Evolutionary conservation across 2,329 filamentous ascomycete genomes (phyloP).

Genomic region (Emmonsiellopsis sp.): DNA sequence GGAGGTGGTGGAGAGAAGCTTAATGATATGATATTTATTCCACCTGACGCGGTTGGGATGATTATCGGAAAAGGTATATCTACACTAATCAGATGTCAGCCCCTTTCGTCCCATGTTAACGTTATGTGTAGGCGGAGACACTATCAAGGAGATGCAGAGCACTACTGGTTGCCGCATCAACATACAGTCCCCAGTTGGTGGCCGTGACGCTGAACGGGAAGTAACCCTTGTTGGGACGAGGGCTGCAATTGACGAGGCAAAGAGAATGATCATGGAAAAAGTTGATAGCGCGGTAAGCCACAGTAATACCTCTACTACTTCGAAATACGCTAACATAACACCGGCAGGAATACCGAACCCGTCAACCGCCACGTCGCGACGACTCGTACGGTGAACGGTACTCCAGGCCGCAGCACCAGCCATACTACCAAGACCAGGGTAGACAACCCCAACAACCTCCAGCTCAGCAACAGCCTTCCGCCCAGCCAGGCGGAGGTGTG

Average conservation of each 20-base stretch:
- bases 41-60: constrained; percentile 88
- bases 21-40: constrained; percentile 74
- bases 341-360: constrained; percentile 24
- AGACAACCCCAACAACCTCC: constrained; percentile 40
- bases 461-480: constrained; percentile 37
- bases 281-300: constrained; percentile 73
- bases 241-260: constrained; percentile 70
- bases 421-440: constrained; percentile 15
- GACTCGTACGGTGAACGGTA: constrained; percentile 30
- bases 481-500: constrained; percentile 1
- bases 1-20: constrained; percentile 43
- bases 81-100: background rate
- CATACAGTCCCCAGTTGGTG: constrained; percentile 61
- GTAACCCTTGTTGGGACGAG: constrained; percentile 74
- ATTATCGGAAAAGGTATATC: constrained; percentile 72
- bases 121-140: constrained; percentile 57
- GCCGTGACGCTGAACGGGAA: constrained; percentile 71
- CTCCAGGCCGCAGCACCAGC: constrained; percentile 35
- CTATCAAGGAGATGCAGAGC: constrained; percentile 88
- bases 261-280: constrained; percentile 81
- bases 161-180: constrained; percentile 89
- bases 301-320: background rate
- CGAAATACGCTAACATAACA: constrained; percentile 18
- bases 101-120: background rate
- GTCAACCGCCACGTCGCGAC: constrained; percentile 23